A percentile compares a stretch with the other conserved stretches of the same genome.
These are phyloP conservation scores for Dictyostelium purpureum DNA, from an alignment of 78 protist genomes.

Conservation along the genomic window DNA sequence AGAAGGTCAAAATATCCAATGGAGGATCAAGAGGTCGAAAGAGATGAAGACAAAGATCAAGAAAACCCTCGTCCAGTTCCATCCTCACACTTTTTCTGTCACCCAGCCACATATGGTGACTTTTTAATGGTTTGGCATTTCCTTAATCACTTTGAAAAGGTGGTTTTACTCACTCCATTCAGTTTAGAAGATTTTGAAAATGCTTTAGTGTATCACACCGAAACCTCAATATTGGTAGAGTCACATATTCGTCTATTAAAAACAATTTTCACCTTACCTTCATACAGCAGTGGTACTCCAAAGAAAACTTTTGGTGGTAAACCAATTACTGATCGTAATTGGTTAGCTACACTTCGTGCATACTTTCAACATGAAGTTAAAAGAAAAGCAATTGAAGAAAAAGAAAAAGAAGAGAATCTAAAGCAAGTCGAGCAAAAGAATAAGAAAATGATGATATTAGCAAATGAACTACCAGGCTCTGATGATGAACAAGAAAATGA, in stretches of 20 bases:
- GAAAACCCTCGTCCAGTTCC: constrained; percentile 26
- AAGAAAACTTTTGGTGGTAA: constrained; percentile 38
- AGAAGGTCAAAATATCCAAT: constrained; percentile 38
- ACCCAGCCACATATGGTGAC: constrained; percentile 23
- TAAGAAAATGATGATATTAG: constrained; percentile 38
- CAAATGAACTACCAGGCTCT: constrained; percentile 31
- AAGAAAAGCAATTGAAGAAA: constrained; percentile 20
- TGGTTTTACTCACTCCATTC: constrained; percentile 30
- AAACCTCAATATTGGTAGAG: not conserved
- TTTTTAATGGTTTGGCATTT: constrained; percentile 57
- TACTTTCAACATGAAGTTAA: constrained; percentile 37
- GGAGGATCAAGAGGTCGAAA: constrained; percentile 5
- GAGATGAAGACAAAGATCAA: not conserved
- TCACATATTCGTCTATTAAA: constrained; percentile 30
- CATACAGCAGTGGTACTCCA: constrained; percentile 8
- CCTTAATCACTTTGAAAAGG: constrained; percentile 62
- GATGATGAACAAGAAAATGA: constrained; percentile 9
- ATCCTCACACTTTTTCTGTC: constrained; percentile 19
- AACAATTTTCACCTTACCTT: constrained; percentile 3
- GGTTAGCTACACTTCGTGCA: not conserved
- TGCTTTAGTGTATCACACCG: constrained; percentile 12
- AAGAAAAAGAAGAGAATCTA: constrained; percentile 6
- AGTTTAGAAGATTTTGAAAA: constrained; percentile 34
- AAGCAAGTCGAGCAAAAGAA: constrained; percentile 41
- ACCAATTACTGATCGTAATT: constrained; percentile 22